Percentiles rank a stretch among this genome's conserved stretches.
Evolutionary conservation across 441 rosid species (phyloP).

Genomic region (Arabidopsis lyrata): DNA sequence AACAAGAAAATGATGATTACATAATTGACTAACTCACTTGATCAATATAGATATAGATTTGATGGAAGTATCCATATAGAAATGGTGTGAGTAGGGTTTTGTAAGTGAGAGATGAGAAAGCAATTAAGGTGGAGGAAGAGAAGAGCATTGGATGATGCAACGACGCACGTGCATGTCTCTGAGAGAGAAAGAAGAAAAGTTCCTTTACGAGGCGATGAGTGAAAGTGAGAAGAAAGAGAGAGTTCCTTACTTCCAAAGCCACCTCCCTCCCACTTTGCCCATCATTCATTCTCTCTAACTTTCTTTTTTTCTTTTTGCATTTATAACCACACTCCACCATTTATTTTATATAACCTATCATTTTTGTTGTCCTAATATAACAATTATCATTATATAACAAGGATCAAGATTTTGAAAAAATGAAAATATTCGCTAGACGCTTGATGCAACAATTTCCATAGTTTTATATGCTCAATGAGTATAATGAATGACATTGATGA

Average conservation of each 20-base stretch:
- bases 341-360: constrained; percentile 7
- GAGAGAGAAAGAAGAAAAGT: constrained; percentile 34
- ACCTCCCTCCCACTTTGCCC: constrained; percentile 41
- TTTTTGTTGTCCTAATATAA: not conserved
- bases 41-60: constrained; percentile 11
- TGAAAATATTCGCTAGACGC: not conserved
- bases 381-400: not conserved
- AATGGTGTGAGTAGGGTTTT: constrained; percentile 9
- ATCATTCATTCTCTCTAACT: constrained; percentile 20
- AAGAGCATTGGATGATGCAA: constrained; percentile 42
- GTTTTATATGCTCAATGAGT: not conserved
- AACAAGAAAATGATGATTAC: constrained; percentile 29
- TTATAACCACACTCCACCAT: constrained; percentile 7
- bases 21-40: constrained; percentile 18
- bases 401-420: not conserved
- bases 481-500: not conserved
- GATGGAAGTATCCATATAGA: not conserved
- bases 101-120: constrained; percentile 22
- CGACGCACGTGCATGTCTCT: constrained; percentile 45
- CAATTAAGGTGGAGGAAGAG: constrained; percentile 4
- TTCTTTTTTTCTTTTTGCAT: not conserved
- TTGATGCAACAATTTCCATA: not conserved
- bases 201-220: constrained; percentile 51
- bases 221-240: constrained; percentile 27
- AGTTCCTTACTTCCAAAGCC: constrained; percentile 47